A percentile compares a stretch with the other conserved stretches of the same genome.
These are phyloP conservation scores for Plasmodium vivax DNA, from an alignment of 169 alveolate species.

Conservation along the genomic window DNA sequence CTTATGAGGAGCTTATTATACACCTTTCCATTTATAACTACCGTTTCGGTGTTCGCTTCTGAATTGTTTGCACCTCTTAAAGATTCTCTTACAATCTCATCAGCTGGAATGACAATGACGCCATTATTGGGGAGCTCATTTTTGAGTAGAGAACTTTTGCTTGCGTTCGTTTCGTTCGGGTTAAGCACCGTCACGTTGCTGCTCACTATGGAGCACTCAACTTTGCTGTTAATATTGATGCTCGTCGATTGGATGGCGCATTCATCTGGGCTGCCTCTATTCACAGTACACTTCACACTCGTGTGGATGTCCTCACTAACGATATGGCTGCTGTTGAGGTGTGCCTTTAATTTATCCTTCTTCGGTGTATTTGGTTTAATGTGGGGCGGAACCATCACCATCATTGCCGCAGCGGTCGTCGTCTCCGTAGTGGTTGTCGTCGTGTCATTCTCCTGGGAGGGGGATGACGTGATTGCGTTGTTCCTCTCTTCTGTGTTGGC, in stretches of 20 bases:
- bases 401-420: not conserved
- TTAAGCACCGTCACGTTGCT: not conserved
- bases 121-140: not conserved
- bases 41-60: not conserved
- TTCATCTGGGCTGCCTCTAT: not conserved
- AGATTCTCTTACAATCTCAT: conserved; percentile 9
- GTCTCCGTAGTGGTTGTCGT: not conserved
- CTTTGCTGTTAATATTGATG: not conserved
- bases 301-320: not conserved
- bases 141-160: not conserved
- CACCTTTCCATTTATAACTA: conserved; percentile 39
- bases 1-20: conserved; percentile 22
- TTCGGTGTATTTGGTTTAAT: not conserved
- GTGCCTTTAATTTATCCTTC: not conserved
- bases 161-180: not conserved
- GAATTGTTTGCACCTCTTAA: not conserved
- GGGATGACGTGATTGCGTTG: not conserved
- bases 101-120: conserved; percentile 6
- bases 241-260: not conserved
- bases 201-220: not conserved
- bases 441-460: not conserved
- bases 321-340: not conserved
- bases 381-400: not conserved
- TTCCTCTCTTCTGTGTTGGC: not conserved
- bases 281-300: not conserved